Base-by-base conservation (phyloP, 352 stramenopile species). In the Halophytophthora polymorphica region DNA sequence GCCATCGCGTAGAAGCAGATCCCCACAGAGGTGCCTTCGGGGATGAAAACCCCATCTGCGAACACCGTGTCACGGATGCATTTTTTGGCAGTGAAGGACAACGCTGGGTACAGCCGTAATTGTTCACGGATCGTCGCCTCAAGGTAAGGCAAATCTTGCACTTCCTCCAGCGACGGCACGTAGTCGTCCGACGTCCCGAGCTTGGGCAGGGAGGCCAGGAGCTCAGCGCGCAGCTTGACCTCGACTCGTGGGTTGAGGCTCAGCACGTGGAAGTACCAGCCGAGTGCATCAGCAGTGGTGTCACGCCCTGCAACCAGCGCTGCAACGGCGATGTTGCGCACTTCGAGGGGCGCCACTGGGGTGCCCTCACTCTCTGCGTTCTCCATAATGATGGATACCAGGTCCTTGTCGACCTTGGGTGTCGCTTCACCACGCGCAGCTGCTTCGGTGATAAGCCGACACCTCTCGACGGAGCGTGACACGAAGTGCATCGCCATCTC, bases 301-400 rank as follows among this genome's bases (percentile, higher is more conserved):
- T 85, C 72, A 3, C 73, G 53, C 11, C 73, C 73, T 35, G 69
- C 73, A 35, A 85, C 55, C 13, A 85, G 31, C 23, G 85, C 74
- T 15, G 66, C 82, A 5, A 91, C 56, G 3, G 87, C 64, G 38
- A 92, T 80, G 42, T 90, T 77, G 17, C 71, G 72, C 34, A 90
- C 55, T 17, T 76, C 74, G 12, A 40, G 61, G 3, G 67, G 67
- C 3, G 42, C 23, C 6, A 80, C 54, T 1, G 49, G 41, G 22
- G 64, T 38, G 2, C 50, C 53, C 2, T 48, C 64, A 4, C 33
- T 34, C 31, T 73, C 64, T 8, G 54, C 38, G 21, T 31, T 55
- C 4, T 82, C 67, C 8, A 82, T 42, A 3, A 78, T 36, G 37
- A 74, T 61, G 8, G 61, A 70, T 14, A 80, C 65, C 35, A 80